Evolutionary conservation across 306 rosid genomes (phyloP), one percentile per base, ranked within the genome.

Genomic region (Rosa persica): DNA sequence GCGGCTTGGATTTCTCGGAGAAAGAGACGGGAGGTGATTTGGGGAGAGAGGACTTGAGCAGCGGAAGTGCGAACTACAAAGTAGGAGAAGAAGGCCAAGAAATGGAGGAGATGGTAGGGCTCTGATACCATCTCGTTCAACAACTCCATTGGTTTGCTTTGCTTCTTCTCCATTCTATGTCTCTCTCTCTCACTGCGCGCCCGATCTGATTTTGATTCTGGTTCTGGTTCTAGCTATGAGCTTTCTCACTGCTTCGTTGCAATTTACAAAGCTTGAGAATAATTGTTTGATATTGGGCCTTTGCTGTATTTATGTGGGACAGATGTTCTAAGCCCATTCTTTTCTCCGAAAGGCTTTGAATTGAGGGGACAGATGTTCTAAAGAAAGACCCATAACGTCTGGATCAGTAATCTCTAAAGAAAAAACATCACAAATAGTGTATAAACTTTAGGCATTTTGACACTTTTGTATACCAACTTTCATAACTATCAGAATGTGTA

Each of bases 41-140:
- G 57, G 36, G 92, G 90, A 16, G 82, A 72, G 69, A 92, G 85
- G 67, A 87, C 30, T 19, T 66, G 85, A 25, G 79, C 27, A 9
- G 89, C 86, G 12, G 93, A 91, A 66, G 83, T 80, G 55, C 98
- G 98, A 78, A 95, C 3, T 55, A 89, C 83, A 7, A 91, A 74
- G 84, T 92, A 95, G 49, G 98, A 95, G 87, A 91, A 95, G 86
- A 91, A 89, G 3, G 93, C 79, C 40, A 92, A 77, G 83, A 95
- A 92, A 77, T 92, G 98, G 49, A 86, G 87, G 77, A 89, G 81
- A 60, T 87, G 89, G 60, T 89, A 86, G 3, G 98, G 98, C 80
- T 94, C 97, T n/a, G 98, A 86, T 44, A 87, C 88, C 85, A 87
- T 68, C 40, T 67, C 68, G 86, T 91, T 92, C 81, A 89, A 49